Evolutionary conservation across 2,329 filamentous ascomycete genomes (phyloP), one percentile per base, ranked within the genome.

Genomic region (Claviceps capensis): DNA sequence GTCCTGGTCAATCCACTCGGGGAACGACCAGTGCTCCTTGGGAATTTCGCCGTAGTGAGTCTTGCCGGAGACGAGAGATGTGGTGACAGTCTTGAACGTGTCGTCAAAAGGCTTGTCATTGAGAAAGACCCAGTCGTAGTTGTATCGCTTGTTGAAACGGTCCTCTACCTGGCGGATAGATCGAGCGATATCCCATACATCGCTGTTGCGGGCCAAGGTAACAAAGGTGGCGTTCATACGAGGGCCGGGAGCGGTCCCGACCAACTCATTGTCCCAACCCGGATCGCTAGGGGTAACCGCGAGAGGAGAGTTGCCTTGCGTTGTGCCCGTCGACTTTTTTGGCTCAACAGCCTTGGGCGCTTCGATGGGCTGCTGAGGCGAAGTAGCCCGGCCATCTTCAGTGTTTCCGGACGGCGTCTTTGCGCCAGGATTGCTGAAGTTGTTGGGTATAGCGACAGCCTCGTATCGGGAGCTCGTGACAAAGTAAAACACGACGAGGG

Each of bases 71-170:
- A 94, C 86, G 40, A 98, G 78, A 1, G 88, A 83, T 4, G 79
- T 78, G 4, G 93, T 98, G 58, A 97, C 77, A 69, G 88, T 91
- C 70, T 90, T 97, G 77, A 98, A 98, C 9, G 82, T 83, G 3
- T 87, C 86, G 65, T 95, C 86, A 63, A 98, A 98, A 0, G 89
- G 87, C 67, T 90, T 82, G 66, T 98, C 93, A 70, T 98, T 98
- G 56, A 98, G 75, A 73, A 98, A 98, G 50, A 98, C 91, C 94
- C 94, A 98, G 67, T 97, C 91, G 71, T 98, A 98, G 74, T 95
- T 84, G 74, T 86, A 97, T 62, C 91, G 86, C 63, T 83, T 82
- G 74, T 98, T 98, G 81, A 98, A 98, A 64, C 93, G 87, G 69
- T 98, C 93, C 71, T 98, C 93, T 52, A 98, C 83, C 65, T 95